These are phyloP conservation scores for Pholiota molesta DNA, from an alignment of 768 basidiomycete species.

Conservation along the genomic window DNA sequence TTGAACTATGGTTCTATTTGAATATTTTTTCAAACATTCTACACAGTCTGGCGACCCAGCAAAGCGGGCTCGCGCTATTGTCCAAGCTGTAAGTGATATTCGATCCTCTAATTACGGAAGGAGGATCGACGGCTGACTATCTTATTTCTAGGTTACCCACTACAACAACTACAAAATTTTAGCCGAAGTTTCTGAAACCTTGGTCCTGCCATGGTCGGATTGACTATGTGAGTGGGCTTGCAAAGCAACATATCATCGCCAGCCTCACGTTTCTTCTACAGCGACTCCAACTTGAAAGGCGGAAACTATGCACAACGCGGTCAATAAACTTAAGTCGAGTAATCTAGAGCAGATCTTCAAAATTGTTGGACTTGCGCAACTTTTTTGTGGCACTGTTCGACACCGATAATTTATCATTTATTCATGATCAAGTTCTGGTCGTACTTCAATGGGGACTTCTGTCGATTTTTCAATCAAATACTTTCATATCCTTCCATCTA, in stretches of 20 bases:
- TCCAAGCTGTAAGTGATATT: conserved; percentile 78
- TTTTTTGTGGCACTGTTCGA: neutral
- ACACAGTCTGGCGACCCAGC: conserved; percentile 87
- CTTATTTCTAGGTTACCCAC: conserved; percentile 72
- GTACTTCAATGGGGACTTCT: neutral
- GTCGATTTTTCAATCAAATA: neutral
- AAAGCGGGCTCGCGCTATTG: conserved; percentile 92
- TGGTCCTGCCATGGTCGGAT: conserved; percentile 92
- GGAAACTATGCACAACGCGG: conserved; percentile 73
- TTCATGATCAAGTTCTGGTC: neutral
- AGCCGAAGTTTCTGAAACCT: conserved; percentile 88
- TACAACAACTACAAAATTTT: conserved; percentile 92
- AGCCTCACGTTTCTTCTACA: conserved; percentile 27
- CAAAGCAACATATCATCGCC: neutral
- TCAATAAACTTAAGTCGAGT: conserved; percentile 10
- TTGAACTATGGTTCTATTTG: neutral
- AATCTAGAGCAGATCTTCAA: neutral
- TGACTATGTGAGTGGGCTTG: conserved; percentile 69
- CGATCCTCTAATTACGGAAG: neutral
- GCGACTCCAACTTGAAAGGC: conserved; percentile 69
- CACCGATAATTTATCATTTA: neutral
- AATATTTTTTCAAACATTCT: neutral
- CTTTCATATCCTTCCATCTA: neutral
- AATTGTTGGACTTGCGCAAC: neutral
- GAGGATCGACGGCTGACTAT: conserved; percentile 1